Conservation (phyloP, 805 yeast species). For the Kodamaea jinghongensis region DNA sequence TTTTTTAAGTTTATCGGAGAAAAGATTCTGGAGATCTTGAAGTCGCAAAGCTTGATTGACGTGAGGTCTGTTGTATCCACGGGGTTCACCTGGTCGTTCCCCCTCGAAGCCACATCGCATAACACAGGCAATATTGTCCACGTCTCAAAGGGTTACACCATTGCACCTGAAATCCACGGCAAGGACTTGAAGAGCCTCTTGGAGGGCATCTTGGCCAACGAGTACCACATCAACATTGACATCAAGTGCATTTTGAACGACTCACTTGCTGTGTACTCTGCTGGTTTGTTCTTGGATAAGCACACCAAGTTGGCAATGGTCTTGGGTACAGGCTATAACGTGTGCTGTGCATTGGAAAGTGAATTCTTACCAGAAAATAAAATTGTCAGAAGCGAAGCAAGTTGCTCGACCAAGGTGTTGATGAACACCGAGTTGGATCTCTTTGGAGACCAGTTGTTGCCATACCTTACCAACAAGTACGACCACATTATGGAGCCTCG, state of each 20-base stretch:
- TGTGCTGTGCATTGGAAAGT: conserved; percentile 40
- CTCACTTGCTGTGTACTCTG: conserved; percentile 61
- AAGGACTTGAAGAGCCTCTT: conserved; percentile 43
- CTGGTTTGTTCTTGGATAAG: conserved; percentile 44
- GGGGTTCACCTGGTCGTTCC: conserved; percentile 60
- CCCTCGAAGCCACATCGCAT: conserved; percentile 41
- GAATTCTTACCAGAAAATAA: conserved; percentile 18
- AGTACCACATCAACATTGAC: conserved; percentile 26
- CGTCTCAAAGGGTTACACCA: conserved; percentile 61
- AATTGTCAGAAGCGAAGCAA: background rate
- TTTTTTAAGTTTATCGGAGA: conserved; percentile 46
- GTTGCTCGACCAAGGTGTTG: conserved; percentile 20
- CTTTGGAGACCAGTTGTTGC: conserved; percentile 43
- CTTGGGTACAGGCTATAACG: conserved; percentile 67
- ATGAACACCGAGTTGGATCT: conserved; percentile 56
- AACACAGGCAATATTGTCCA: conserved; percentile 46
- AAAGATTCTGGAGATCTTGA: conserved; percentile 29
- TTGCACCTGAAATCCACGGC: conserved; percentile 42
- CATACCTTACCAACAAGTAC: conserved; percentile 33
- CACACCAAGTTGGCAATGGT: conserved; percentile 51
- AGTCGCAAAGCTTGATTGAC: conserved; percentile 16
- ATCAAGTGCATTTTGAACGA: conserved; percentile 57
- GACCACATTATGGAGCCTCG: conserved; percentile 39
- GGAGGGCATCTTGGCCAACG: conserved; percentile 26
- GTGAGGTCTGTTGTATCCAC: conserved; percentile 23